Conservation (phyloP, 345 rosid genomes). For the Euphorbia peplus region DNA sequence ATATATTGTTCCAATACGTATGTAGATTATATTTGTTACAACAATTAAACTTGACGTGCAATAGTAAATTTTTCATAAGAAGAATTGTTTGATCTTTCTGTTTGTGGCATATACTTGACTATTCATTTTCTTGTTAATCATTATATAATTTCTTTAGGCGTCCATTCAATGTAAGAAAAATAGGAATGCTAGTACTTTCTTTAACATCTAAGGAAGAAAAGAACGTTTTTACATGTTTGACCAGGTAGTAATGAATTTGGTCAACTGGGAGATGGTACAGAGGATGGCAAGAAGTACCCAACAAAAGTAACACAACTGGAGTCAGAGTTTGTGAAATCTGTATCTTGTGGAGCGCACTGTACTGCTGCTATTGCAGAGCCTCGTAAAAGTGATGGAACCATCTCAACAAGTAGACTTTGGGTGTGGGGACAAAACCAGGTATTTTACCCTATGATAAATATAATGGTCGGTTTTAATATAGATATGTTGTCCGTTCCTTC, state of each 20-base stretch:
- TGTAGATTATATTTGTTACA: not conserved
- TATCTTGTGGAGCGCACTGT: slow-evolving; percentile 93
- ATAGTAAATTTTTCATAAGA: not conserved
- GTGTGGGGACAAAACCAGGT: slow-evolving; percentile 99
- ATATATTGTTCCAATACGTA: not conserved
- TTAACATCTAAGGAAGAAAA: not conserved
- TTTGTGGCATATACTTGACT: not conserved
- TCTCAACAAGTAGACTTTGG: slow-evolving; percentile 77
- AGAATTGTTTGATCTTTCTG: not conserved
- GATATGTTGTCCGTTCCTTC: not conserved
- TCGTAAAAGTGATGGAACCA: slow-evolving; percentile 65
- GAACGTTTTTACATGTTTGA: slow-evolving; percentile 1
- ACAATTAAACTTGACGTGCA: not conserved
- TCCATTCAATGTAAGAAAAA: not conserved
- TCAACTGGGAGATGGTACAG: slow-evolving; percentile 97
- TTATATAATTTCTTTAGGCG: not conserved
- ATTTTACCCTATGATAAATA: not conserved
- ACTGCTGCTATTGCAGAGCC: slow-evolving; percentile 86
- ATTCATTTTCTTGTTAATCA: not conserved
- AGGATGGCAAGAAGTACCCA: slow-evolving; percentile 75
- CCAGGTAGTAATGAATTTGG: slow-evolving; percentile 91
- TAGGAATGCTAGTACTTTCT: not conserved
- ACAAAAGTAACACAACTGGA: slow-evolving; percentile 73
- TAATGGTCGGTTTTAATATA: not conserved
- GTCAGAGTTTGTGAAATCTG: slow-evolving; percentile 81